Evolutionary conservation across 176 grass and related monocot genomes (phyloP).

Genomic region (Eragrostis nindensis): DNA sequence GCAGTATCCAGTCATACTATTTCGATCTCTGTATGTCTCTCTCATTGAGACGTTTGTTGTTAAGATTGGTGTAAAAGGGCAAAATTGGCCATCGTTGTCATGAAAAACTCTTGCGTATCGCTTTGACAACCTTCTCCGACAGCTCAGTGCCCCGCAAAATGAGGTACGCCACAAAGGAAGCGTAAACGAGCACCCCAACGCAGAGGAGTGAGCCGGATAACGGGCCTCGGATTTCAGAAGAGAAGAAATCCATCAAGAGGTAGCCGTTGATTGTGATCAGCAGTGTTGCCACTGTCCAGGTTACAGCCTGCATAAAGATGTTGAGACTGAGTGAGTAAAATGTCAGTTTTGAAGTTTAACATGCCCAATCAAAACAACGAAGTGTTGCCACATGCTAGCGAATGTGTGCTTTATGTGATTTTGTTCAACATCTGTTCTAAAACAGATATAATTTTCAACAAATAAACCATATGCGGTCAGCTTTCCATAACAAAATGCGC

Average conservation of each 20-base stretch:
- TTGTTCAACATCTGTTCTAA: neutral
- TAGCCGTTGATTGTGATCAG: slow-evolving; percentile 89
- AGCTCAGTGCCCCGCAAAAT: slow-evolving; percentile 64
- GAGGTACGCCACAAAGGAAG: slow-evolving; percentile 76
- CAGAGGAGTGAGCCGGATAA: slow-evolving; percentile 62
- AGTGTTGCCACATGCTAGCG: neutral
- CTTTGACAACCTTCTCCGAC: slow-evolving; percentile 42
- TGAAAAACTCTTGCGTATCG: slow-evolving; percentile 49
- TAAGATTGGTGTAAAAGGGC: slow-evolving; percentile 2
- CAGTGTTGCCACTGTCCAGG: slow-evolving; percentile 83
- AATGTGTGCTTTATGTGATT: neutral
- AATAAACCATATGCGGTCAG: neutral
- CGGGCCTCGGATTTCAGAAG: slow-evolving; percentile 70
- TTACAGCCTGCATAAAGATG: slow-evolving; percentile 64
- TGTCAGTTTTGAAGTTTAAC: neutral
- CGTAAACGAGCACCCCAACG: slow-evolving; percentile 53
- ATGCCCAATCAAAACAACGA: neutral
- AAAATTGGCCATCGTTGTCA: slow-evolving; percentile 41
- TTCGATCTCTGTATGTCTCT: slow-evolving; percentile 21
- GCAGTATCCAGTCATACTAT: neutral
- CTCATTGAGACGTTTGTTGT: neutral
- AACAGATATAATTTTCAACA: neutral
- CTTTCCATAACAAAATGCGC: neutral
- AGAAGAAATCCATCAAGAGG: slow-evolving; percentile 90
- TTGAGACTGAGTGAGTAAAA: neutral